Percentiles rank a stretch among this genome's conserved stretches.
Evolutionary conservation across 1,284 basidiomycete genomes (phyloP).

Genomic region (Heterobasidion annosum): DNA sequence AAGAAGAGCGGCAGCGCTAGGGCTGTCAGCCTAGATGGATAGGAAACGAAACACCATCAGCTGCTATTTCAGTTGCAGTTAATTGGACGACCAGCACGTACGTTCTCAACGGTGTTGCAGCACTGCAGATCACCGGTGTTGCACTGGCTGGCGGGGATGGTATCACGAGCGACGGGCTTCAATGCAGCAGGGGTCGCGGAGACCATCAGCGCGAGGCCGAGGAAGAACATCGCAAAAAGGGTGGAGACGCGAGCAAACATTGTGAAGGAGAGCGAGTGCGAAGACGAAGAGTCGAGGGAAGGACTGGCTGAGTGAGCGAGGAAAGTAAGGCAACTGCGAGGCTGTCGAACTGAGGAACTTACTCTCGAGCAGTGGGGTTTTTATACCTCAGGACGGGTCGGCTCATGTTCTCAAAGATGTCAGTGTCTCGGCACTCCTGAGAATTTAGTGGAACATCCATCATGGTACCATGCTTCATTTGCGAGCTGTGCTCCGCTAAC

Average conservation of each 20-base stretch:
- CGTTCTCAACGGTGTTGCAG: slow-evolving; percentile 13
- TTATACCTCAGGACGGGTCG: not conserved
- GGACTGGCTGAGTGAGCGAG: too few species aligned
- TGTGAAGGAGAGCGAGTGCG: not conserved
- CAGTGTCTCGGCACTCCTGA: not conserved
- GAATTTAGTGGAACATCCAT: not conserved
- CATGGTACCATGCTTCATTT: not conserved
- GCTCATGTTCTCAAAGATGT: not conserved
- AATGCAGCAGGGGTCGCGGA: not conserved
- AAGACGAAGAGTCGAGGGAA: not conserved
- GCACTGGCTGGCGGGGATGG: slow-evolving; percentile 13
- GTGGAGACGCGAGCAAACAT: not conserved
- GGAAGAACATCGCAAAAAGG: not conserved
- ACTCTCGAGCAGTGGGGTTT: not conserved
- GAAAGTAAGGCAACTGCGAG: not conserved
- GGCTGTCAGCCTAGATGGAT: not conserved
- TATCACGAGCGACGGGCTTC: not conserved
- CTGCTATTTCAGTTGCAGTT: not conserved
- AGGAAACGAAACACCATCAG: too few species aligned
- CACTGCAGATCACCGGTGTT: slow-evolving; percentile 20
- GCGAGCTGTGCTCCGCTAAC: too few species aligned
- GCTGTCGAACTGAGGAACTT: not conserved
- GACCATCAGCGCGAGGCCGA: not conserved
- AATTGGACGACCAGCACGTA: not conserved
- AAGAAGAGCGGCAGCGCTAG: slow-evolving; percentile 8